Evolutionary conservation across 1,139 yeast genomes (phyloP), one percentile per base, ranked within the genome.

Genomic region (Arxiozyma telluris): DNA sequence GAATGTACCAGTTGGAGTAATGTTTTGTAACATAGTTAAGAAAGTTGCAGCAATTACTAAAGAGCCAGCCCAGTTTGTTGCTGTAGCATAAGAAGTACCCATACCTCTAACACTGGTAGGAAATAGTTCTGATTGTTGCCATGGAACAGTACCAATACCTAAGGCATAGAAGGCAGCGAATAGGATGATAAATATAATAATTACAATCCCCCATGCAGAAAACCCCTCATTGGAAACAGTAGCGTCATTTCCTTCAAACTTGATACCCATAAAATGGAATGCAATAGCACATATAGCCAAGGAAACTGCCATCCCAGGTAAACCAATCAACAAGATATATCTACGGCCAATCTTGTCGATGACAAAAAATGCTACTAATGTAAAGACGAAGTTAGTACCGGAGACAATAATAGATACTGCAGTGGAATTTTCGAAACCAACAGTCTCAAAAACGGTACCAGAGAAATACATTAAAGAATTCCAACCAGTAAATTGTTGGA

Each of bases 81-180:
- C 89, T n/a, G 97, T 87, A 2, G 97, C 91, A 64, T 82, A 84
- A 61, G 96, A 87, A 2, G 90, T 84, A 56, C 98, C 98, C 47
- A 89, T 79, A 54, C 96, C 94, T 69, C 98, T 82, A 44, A 91
- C 97, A 60, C 83, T 81, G 76, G 90, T 96, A 30, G 97, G 93
- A 74, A 91, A 89, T 64, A 90, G 75, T 71, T 91, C 98, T 53
- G 93, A 87, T 66, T 95, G 98, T 65, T 93, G 96, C 98, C 98
- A 91, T 51, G 98, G 98, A 57, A 89, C 91, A 68, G 91, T 89
- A 71, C 98, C 98, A 61, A 90, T 87, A 62, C 98, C 98, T 60
- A 88, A 76, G 47, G 97, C 96, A 68, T 90, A 91, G 57, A 86
- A 83, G 6, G 96, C 96, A 51, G 90, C 96, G 66, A 79, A 93